Evolutionary conservation across 2,329 filamentous ascomycete genomes (phyloP).

Genomic region (Penicillium sp.): DNA sequence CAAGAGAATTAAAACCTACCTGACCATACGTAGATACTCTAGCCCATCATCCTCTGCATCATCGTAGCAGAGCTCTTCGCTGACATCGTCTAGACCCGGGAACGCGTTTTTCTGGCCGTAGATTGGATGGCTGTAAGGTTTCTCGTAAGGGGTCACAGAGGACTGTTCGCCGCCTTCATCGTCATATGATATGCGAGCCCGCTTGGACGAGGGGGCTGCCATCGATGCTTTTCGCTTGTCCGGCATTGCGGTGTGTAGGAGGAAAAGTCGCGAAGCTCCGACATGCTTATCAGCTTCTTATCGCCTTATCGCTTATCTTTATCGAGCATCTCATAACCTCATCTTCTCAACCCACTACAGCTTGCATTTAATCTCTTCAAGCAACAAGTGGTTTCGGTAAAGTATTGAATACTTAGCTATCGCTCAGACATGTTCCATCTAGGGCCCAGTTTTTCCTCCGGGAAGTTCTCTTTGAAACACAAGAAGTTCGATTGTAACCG

Average conservation of each 20-base stretch:
- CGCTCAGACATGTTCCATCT: no score
- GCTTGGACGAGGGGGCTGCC: slow-evolving; percentile 29
- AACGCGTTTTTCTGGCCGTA: slow-evolving; percentile 75
- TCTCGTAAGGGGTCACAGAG: slow-evolving; percentile 29
- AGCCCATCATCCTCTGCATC: slow-evolving; percentile 66
- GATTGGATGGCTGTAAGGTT: slow-evolving; percentile 58
- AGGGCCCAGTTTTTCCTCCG: no score
- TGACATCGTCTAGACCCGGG: slow-evolving; percentile 57
- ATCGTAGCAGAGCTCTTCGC: slow-evolving; percentile 65
- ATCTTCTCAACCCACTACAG: no score
- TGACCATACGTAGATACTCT: slow-evolving; percentile 69
- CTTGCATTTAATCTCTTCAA: no score
- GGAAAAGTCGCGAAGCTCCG: slow-evolving; percentile 27
- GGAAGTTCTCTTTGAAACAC: no score
- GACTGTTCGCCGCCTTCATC: slow-evolving; percentile 29
- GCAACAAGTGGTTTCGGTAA: no score
- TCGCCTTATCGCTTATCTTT: background rate
- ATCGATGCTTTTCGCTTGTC: slow-evolving; percentile 35
- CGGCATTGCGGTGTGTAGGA: slow-evolving; percentile 27
- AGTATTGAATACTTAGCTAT: no score
- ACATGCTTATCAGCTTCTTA: slow-evolving; percentile 1
- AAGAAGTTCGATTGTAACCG: no score
- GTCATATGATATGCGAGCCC: slow-evolving; percentile 25
- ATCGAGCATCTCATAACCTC: background rate
- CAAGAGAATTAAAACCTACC: slow-evolving; percentile 52